A percentile compares a stretch with the other conserved stretches of the same genome.
These are phyloP conservation scores for Plasmodium adleri DNA, from an alignment of 169 alveolate genomes.

Conservation along the genomic window DNA sequence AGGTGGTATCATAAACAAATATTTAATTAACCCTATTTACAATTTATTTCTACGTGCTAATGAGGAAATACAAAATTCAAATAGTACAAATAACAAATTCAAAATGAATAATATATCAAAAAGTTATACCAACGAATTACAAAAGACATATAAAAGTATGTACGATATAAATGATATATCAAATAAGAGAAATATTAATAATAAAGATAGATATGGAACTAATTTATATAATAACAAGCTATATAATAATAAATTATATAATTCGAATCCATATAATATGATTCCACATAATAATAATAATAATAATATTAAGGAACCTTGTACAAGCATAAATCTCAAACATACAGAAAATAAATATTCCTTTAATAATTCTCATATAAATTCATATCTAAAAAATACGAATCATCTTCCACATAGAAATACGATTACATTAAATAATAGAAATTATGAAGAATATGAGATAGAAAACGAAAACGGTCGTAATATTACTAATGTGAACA, in stretches of 20 bases:
- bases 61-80: conserved; percentile 18
- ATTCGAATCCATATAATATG: not conserved
- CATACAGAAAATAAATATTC: too few relatives aligned
- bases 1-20: conserved; percentile 44
- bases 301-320: not conserved
- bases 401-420: too few relatives aligned
- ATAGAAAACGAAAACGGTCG: too few relatives aligned
- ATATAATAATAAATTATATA: conserved; percentile 5
- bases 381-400: too few relatives aligned
- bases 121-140: conserved; percentile 43
- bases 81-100: not conserved
- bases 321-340: too few relatives aligned
- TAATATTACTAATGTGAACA: too few relatives aligned
- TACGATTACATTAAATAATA: too few relatives aligned
- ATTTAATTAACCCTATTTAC: conserved; percentile 46
- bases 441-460: too few relatives aligned
- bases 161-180: conserved; percentile 45
- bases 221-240: not conserved
- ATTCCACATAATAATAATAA: not conserved
- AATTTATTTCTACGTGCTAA: conserved; percentile 38
- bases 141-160: conserved; percentile 51
- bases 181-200: not conserved
- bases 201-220: not conserved
- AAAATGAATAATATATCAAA: not conserved
- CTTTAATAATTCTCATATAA: too few relatives aligned